Evolutionary conservation across 257 asterid genomes (phyloP).

Genomic region (Solanum phureja): DNA sequence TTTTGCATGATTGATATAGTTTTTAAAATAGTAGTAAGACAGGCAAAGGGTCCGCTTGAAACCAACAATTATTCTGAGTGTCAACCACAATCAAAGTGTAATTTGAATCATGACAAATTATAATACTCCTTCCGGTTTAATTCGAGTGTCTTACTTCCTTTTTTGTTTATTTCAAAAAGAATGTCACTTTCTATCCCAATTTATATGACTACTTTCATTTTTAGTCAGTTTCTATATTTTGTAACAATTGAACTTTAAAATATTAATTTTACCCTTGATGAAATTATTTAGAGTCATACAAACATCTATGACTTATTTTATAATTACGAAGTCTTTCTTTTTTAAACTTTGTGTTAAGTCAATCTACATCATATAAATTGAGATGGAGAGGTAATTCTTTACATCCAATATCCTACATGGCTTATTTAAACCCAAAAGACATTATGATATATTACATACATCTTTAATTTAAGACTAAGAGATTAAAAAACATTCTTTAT

Average conservation of each 20-base stretch:
- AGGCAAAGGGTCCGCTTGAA: neutral
- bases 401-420: neutral
- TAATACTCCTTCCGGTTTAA: neutral
- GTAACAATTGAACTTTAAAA: neutral
- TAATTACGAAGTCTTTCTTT: neutral
- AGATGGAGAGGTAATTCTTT: too few species aligned
- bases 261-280: too few species aligned
- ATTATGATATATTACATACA: too few species aligned
- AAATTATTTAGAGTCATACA: neutral
- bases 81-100: neutral
- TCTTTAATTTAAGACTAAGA: neutral
- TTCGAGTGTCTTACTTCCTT: neutral
- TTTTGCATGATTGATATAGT: neutral
- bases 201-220: too few species aligned
- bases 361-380: neutral
- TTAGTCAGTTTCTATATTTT: neutral
- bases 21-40: neutral
- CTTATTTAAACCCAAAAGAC: neutral
- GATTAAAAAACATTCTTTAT: too few species aligned
- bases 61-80: neutral
- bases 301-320: neutral
- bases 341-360: neutral
- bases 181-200: neutral
- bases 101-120: neutral
- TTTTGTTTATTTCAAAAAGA: neutral